These are phyloP conservation scores for Quercus variabilis DNA, from an alignment of 306 rosid genomes.

Conservation along the genomic window DNA sequence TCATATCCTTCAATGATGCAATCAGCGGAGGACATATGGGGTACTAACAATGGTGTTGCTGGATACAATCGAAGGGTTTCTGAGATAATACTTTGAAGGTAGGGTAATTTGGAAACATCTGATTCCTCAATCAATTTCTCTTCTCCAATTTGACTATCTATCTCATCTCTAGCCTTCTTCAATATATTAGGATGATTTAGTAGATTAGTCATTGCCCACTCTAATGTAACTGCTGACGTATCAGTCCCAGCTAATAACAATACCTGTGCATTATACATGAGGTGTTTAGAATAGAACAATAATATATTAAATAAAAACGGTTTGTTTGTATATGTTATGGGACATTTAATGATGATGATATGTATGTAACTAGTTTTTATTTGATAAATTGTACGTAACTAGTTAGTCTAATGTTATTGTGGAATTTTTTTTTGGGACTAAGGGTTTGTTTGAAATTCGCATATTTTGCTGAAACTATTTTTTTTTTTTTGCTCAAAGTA, in stretches of 20 bases:
- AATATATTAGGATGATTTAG: slow-evolving; percentile 26
- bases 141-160: slow-evolving; percentile 17
- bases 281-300: not conserved
- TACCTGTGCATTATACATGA: not conserved
- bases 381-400: too few species aligned
- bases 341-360: too few species aligned
- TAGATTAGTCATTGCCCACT: slow-evolving; percentile 20
- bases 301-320: not conserved
- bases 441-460: too few species aligned
- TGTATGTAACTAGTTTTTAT: too few species aligned
- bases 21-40: not conserved
- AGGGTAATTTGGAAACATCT: slow-evolving; percentile 23
- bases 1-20: not conserved
- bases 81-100: slow-evolving; percentile 29
- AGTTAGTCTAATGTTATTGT: too few species aligned
- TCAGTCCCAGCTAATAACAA: not conserved
- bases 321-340: not conserved
- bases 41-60: not conserved
- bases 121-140: slow-evolving; percentile 25
- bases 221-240: not conserved
- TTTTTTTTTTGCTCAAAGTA: too few species aligned
- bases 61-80: slow-evolving; percentile 26
- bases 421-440: too few species aligned
- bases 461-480: too few species aligned
- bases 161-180: slow-evolving; percentile 20